Evolutionary conservation across 495 filamentous ascomycete genomes (phyloP), one percentile per base, ranked within the genome.

Genomic region (Xylaria venustula): DNA sequence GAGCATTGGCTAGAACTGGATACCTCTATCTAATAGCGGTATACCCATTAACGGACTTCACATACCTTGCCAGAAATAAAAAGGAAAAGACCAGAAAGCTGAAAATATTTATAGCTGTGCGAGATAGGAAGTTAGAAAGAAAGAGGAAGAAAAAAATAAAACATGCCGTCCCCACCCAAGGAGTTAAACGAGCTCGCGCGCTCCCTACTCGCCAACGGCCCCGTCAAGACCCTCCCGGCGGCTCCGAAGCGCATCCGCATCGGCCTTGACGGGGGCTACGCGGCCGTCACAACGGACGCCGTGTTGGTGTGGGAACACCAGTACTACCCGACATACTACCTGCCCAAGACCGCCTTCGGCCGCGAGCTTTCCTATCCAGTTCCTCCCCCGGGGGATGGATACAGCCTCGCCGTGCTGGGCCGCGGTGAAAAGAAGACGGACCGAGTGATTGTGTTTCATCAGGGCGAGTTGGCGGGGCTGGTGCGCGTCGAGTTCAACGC

Each of bases 231-330:
- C 8, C 64, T 71, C 15, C 25, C 48, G 0, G 23, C 64, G 25
- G 71, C 73, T 3, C 52, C 72, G 5, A 73, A 73, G 23, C 70
- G 75, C 0, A 47, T 78, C 20, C 68, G 74, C 17, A 69, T 70
- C 56, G 41, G 71, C 2, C 63, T 74, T 34, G 62, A 66, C 52
- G 67, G 66, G 19, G 22, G 22, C 9, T 65, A 62, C n/a, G 54
- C 76, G 51, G 74, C 67, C 2, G 75, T 76, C 52, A 74, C 74
- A 6, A 72, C 64, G 2, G 15, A 25, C 0, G 73, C 74, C 19
- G 15, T 67, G 3, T 70, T 63, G 25, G 69, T 78, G 44, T 78
- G 75, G 75, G 75, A 78, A 51, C 67, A 73, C 54, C 30, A 52
- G 32, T 59, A 61, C 30, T 74, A 74, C 40, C 69, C 71, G 2